Evolutionary conservation across 495 filamentous ascomycete species (phyloP), one percentile per base, ranked within the genome.

Genomic region (Podospora didyma): DNA sequence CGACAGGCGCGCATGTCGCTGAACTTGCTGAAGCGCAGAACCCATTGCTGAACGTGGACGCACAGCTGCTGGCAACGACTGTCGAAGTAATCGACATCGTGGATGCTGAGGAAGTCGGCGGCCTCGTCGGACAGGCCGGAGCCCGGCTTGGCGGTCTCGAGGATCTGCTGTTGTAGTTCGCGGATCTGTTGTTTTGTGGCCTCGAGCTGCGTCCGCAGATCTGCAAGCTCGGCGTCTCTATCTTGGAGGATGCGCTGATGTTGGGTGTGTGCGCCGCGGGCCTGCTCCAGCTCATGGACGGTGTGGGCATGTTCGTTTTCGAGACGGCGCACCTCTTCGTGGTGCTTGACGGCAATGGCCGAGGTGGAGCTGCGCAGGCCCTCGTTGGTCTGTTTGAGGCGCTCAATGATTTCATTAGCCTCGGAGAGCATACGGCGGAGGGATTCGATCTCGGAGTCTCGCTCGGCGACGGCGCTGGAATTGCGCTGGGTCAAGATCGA

Each of bases 71-170:
- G 89, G 72, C 93, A 97, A n/a, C 90, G 89, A 64, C 82, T 84
- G 61, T 94, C 89, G 65, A 98, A 97, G 75, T 96, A 92, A 68
- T 96, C 90, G 61, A 95, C 89, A 66, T 97, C 94, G 62, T 85
- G 83, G 48, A 90, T 76, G 49, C 82, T 82, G 58, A 97, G 84
- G 67, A 95, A 92, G 50, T 87, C 82, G 62, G 39, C 39, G 10
- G 86, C 83, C 54, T 86, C 83, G 63, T 85, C 84, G 46, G 49
- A 31, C 4, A 41, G 26, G 23, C 24, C 14, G 3, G 34, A 45
- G 14, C 19, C 12, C 22, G 55, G 51, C 17, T 49, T 54, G 37
- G 28, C 54, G 44, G 59, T 56, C 51, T 66, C 66, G 22, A 92
- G 78, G 56, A 96, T 90, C 69, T 96, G 86, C 57, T 86, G 79